These are phyloP conservation scores for Irpex rosettiformis DNA, from an alignment of 1,284 basidiomycete genomes.

Conservation along the genomic window DNA sequence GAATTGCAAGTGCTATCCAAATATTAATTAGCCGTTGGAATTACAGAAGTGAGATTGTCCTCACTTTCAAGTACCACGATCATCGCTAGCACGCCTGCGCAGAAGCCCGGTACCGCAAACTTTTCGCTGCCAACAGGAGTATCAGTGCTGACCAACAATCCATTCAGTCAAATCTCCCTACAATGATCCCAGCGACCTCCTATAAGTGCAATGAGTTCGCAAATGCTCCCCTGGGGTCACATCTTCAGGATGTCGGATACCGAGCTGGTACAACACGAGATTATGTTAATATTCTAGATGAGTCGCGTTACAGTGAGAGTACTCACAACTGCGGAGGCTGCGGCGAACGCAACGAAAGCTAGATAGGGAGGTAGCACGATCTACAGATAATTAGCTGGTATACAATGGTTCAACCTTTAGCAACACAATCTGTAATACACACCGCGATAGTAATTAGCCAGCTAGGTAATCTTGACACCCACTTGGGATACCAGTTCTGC, in stretches of 20 bases:
- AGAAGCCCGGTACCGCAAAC: conserved; percentile 43
- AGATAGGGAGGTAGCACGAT: conserved; percentile 38
- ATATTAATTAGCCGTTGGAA: conserved; percentile 1
- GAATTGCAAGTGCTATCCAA: conserved; percentile 29
- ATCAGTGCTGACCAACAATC: background rate
- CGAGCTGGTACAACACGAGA: no score
- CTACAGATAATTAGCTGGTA: conserved; percentile 21
- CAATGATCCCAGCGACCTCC: conserved; percentile 28
- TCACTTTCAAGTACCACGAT: conserved; percentile 46
- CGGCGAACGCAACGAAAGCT: conserved; percentile 25
- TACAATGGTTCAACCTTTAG: background rate
- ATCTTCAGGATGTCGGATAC: conserved; percentile 27
- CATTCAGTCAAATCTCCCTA: conserved; percentile 27
- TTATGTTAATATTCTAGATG: no score
- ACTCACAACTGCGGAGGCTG: conserved; percentile 19
- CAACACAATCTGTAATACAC: background rate
- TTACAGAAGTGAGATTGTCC: background rate
- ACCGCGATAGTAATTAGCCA: conserved; percentile 14
- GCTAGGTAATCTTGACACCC: conserved; percentile 13
- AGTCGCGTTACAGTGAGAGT: background rate
- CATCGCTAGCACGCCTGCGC: conserved; percentile 35
- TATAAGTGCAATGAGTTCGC: conserved; percentile 43
- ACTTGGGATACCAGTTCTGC: conserved; percentile 13
- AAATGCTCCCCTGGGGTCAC: conserved; percentile 36
- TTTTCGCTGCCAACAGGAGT: conserved; percentile 27